Conservation (phyloP, 2,329 filamentous ascomycete genomes). For the Aureobasidium melanogenum region DNA sequence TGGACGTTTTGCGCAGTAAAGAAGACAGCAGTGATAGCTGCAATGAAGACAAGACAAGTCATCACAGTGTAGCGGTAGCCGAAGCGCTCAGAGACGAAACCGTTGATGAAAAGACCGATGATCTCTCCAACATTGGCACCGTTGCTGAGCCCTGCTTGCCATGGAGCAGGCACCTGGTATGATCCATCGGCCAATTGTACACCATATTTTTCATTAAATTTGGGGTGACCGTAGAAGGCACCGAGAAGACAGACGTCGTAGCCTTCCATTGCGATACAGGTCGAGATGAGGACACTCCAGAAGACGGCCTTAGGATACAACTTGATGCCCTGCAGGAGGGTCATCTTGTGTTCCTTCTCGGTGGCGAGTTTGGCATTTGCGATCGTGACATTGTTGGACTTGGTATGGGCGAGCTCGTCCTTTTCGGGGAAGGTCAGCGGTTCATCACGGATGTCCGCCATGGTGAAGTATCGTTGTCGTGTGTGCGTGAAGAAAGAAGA, state of each 20-base stretch:
- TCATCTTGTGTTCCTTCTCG: constrained; percentile 42
- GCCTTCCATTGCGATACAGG: constrained; percentile 85
- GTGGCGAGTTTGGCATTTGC: constrained; percentile 37
- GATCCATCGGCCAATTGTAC: constrained; percentile 29
- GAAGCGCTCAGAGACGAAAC: constrained; percentile 37
- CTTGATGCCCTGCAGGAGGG: constrained; percentile 62
- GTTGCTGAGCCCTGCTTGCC: constrained; percentile 41
- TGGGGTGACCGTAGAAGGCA: constrained; percentile 58
- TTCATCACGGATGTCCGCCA: constrained; percentile 13
- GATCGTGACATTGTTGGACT: constrained; percentile 25
- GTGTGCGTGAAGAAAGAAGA: background rate
- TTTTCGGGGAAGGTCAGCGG: constrained; percentile 21
- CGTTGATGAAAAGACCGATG: constrained; percentile 39
- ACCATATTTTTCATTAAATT: constrained; percentile 40
- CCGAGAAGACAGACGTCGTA: constrained; percentile 76
- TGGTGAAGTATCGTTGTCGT: background rate
- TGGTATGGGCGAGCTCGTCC: constrained; percentile 24
- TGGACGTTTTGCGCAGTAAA: constrained; percentile 39
- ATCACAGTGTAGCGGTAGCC: constrained; percentile 40
- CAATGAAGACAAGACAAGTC: constrained; percentile 33
- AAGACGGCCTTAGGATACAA: constrained; percentile 79
- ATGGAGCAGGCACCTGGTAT: constrained; percentile 36
- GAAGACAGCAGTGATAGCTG: constrained; percentile 39
- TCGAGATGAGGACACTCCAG: constrained; percentile 82
- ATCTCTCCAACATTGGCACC: constrained; percentile 40